These are phyloP conservation scores for Aspergillus coremiiformis DNA, from an alignment of 495 filamentous ascomycete genomes.

Conservation along the genomic window DNA sequence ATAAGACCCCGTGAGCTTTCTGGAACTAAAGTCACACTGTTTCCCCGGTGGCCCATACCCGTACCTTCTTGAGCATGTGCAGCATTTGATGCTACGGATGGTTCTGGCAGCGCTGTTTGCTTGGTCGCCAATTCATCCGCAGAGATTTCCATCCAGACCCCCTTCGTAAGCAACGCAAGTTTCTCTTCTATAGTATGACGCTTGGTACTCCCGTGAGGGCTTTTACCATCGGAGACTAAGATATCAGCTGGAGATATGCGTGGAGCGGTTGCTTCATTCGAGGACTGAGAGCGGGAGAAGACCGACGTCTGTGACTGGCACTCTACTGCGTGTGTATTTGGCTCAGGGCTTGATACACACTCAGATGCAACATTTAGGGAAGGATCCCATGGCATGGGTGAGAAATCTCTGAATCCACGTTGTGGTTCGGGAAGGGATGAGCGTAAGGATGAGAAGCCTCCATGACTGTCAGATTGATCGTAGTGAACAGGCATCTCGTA, in stretches of 20 bases:
- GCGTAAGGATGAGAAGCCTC: conserved; percentile 6
- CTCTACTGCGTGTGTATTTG: neutral
- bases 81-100: neutral
- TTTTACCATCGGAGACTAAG: neutral
- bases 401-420: neutral
- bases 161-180: neutral
- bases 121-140: neutral
- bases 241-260: neutral
- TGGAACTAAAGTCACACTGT: neutral
- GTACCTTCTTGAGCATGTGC: neutral
- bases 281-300: neutral
- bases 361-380: neutral
- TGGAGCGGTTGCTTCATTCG: neutral
- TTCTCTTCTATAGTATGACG: neutral
- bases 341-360: neutral
- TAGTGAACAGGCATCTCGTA: conserved; percentile 11
- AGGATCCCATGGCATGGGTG: neutral
- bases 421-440: neutral
- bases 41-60: neutral
- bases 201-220: neutral
- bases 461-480: conserved; percentile 6
- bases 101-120: neutral
- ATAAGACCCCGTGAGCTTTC: neutral
- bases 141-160: neutral
- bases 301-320: neutral